Percentiles rank a stretch among this genome's conserved stretches.
Evolutionary conservation across 495 filamentous ascomycete genomes (phyloP).

Genomic region (Penicillium bovifimosum): DNA sequence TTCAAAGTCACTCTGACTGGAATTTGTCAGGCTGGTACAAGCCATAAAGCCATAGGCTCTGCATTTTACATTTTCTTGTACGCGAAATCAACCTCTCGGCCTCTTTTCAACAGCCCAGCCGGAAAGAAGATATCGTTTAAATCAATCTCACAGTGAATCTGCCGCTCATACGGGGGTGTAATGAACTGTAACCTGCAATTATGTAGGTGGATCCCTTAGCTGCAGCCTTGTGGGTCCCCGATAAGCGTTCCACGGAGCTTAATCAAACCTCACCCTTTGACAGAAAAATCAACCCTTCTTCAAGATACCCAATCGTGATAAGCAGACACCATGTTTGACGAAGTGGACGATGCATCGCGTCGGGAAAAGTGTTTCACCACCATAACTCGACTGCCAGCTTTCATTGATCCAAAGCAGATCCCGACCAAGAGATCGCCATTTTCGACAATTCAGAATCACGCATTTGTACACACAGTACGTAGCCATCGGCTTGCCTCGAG

Average conservation of each 20-base stretch:
- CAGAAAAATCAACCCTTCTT: neutral
- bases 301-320: neutral
- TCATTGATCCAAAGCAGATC: conserved; percentile 63
- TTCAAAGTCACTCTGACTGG: too few relatives aligned
- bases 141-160: too few relatives aligned
- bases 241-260: conserved; percentile 21
- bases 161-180: too few relatives aligned
- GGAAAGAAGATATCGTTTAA: too few relatives aligned
- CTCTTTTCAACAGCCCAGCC: too few relatives aligned
- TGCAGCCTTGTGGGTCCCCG: conserved; percentile 13
- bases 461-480: conserved; percentile 71
- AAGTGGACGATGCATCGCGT: conserved; percentile 47
- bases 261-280: conserved; percentile 20
- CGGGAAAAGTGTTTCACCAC: conserved; percentile 72
- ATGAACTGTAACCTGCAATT: too few relatives aligned
- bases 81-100: too few relatives aligned
- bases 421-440: conserved; percentile 71
- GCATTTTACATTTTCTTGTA: too few relatives aligned
- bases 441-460: conserved; percentile 57
- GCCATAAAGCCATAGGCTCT: too few relatives aligned
- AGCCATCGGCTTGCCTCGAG: neutral
- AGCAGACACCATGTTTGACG: conserved; percentile 50
- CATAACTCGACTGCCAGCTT: conserved; percentile 54
- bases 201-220: too few relatives aligned
- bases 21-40: too few relatives aligned